These are phyloP conservation scores for Talaromyces wortmannii DNA, from an alignment of 495 filamentous ascomycete species.

Conservation along the genomic window DNA sequence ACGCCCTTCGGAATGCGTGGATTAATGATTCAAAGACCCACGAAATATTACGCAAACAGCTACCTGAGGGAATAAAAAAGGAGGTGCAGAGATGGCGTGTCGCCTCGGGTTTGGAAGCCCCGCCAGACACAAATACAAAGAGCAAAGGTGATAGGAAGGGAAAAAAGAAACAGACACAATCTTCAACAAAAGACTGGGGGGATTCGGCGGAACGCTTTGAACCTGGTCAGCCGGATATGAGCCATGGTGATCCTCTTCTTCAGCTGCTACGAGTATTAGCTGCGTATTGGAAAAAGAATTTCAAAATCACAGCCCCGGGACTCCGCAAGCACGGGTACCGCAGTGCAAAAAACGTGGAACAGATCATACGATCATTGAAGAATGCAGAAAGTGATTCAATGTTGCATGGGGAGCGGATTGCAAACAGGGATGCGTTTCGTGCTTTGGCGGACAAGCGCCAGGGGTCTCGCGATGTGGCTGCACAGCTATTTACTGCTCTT, in stretches of 20 bases:
- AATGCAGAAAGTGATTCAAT: constrained; percentile 55
- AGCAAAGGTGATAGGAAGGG: constrained; percentile 34
- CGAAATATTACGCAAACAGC: constrained; percentile 62
- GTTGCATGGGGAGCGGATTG: constrained; percentile 68
- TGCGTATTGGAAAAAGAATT: constrained; percentile 84
- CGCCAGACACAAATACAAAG: constrained; percentile 19
- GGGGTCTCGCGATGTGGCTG: constrained; percentile 82
- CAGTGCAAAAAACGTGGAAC: constrained; percentile 57
- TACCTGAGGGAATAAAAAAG: constrained; percentile 58
- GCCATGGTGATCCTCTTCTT: constrained; percentile 75
- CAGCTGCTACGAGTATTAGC: constrained; percentile 67
- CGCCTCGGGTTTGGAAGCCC: constrained; percentile 53
- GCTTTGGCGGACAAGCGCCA: constrained; percentile 60
- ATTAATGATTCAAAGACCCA: constrained; percentile 73
- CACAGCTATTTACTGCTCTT: constrained; percentile 85
- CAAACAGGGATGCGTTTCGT: constrained; percentile 57
- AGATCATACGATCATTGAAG: constrained; percentile 53
- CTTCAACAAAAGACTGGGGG: constrained; percentile 69
- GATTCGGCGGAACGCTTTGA: constrained; percentile 61
- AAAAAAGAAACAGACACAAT: constrained; percentile 33
- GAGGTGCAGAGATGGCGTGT: constrained; percentile 71
- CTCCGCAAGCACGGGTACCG: constrained; percentile 89
- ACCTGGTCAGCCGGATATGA: constrained; percentile 63
- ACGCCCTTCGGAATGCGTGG: constrained; percentile 82
- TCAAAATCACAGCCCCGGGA: constrained; percentile 67